Base-by-base conservation (phyloP, 202 grass and related monocot species). In the Panicum virgatum region DNA sequence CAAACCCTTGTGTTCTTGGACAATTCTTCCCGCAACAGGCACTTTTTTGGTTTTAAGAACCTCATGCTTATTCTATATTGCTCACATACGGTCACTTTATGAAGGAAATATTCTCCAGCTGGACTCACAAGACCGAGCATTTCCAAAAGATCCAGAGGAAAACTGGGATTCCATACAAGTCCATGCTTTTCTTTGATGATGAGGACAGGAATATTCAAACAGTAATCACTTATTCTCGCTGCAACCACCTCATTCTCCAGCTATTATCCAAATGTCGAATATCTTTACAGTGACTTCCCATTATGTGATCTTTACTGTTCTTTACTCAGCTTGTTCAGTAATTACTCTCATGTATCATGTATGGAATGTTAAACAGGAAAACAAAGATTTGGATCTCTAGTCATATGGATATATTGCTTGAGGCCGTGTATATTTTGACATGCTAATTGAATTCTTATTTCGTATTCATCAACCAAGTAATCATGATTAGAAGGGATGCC, bases 111-210 rank as follows among this genome's bases (percentile, higher is more conserved):
- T 95, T 91, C 84, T 91, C 96, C 40, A 98, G 96, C 72, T 90
- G 92, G 96, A 95, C 88, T 81, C 96, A 95, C 77, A 95, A 98
- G 83, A 98, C 92, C 1, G 92, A 98, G 50, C 96, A 98, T 91
- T 98, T 95, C 74, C 92, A 95, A 72, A 95, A 72, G 60, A 95
- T 98, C 29, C 96, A 93, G 5, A 90, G 90, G 46, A 97, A 67
- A 77, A 98, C 90, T 51, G 86, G 92, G 37, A 74, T 98, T 87
- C 84, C 92, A 0, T 95, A 89, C 73, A 91, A 91, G 47, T 98
- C 90, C 9, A 95, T 98, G 92, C 92, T 98, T 61, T 95, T 95
- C 85, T 98, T 98, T 93, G 96, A 98, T 71, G 96, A 98, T 3
- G 96, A 98, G 59, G 68, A 90, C 77, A 89, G 96, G 60, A 98